Base-by-base conservation (phyloP, 306 rosid species). In the Cicer yamashitae region DNA sequence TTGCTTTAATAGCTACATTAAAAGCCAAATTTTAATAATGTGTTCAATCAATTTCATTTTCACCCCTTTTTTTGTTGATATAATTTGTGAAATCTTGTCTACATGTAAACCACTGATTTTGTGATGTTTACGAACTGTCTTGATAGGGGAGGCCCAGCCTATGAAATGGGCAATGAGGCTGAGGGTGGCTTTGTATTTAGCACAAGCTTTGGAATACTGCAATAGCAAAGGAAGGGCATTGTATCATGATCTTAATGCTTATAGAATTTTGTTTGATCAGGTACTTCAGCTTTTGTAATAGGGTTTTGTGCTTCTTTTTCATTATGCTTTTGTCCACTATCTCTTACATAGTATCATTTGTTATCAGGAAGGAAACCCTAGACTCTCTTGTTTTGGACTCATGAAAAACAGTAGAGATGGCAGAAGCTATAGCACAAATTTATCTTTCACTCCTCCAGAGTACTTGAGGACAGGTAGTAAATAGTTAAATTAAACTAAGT, bases 91-190 rank as follows among this genome's bases (percentile, higher is more conserved):
- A 70, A 51, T 54, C 50, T 51, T 60, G 30, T 46, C 18, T 53
- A 70, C 10, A 66, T 50, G 50, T 44, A 41, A 30, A 51, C 20
- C 39, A 18, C 75, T 79, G 76, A 40, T 81, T 72, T 71, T 64
- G 51, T 81, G 50, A 72, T 80, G 81, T 74, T 71, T 74, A 64
- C 80, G 82, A 65, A 75, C 73, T 63, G 22, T 12, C 77, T 7
- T 83, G 73, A 37, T 20, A 96, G 99, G 99, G 99, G 99, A 96
- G 71, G 37, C 83, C 6, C 97, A 96, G 79, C 99, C 98, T 3
- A 90, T 96, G 99, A 92, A 96, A 86, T 96, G 99, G 99, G 90
- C 97, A 37, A 96, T 96, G 99, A 90, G 99, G 91, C 86, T 92
- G 83, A 93, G 99, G 71, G 99, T 96, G 83, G 99, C 99, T 58